Percentiles rank a stretch among this genome's conserved stretches.
Evolutionary conservation across 2,329 filamentous ascomycete species (phyloP).

Genomic region (Parascedosporium putredinis): DNA sequence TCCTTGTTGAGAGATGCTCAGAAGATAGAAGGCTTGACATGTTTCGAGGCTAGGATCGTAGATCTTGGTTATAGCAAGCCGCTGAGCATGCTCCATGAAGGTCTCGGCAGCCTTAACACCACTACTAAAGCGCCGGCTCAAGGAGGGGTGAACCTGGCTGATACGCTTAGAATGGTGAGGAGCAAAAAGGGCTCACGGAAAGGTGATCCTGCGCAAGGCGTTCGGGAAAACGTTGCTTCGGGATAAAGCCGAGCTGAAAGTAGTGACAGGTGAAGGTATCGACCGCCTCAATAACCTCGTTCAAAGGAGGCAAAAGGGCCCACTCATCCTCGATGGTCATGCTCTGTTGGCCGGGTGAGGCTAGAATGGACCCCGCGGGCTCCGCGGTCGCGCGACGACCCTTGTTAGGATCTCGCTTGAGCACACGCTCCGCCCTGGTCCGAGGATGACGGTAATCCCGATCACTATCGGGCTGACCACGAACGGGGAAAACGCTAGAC

Average conservation of each 20-base stretch:
- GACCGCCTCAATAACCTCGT: slow-evolving; percentile 40
- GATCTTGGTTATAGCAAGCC: slow-evolving; percentile 36
- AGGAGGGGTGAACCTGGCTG: slow-evolving; percentile 40
- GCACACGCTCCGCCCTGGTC: slow-evolving; percentile 33
- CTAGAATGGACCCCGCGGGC: slow-evolving; percentile 19
- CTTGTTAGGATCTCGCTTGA: slow-evolving; percentile 28
- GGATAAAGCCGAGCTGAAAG: slow-evolving; percentile 50
- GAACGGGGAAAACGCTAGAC: slow-evolving; percentile 37
- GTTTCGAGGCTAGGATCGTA: slow-evolving; percentile 43
- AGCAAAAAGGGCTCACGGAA: slow-evolving; percentile 44
- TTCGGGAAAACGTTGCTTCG: slow-evolving; percentile 38
- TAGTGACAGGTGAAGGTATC: slow-evolving; percentile 43
- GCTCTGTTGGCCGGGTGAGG: slow-evolving; percentile 11
- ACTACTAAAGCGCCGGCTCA: slow-evolving; percentile 38
- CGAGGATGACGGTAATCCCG: slow-evolving; percentile 47
- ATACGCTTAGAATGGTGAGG: slow-evolving; percentile 44
- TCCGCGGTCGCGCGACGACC: slow-evolving; percentile 18
- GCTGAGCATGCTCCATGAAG: slow-evolving; percentile 40
- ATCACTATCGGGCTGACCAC: slow-evolving; percentile 43
- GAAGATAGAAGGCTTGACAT: slow-evolving; percentile 48
- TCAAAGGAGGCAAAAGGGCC: slow-evolving; percentile 37
- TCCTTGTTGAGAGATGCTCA: slow-evolving; percentile 49
- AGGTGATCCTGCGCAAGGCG: slow-evolving; percentile 34
- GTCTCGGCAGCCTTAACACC: slow-evolving; percentile 40
- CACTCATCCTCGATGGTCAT: slow-evolving; percentile 29